These are phyloP conservation scores for Chaetomium strumarium DNA, from an alignment of 2,329 filamentous ascomycete genomes.

Conservation along the genomic window DNA sequence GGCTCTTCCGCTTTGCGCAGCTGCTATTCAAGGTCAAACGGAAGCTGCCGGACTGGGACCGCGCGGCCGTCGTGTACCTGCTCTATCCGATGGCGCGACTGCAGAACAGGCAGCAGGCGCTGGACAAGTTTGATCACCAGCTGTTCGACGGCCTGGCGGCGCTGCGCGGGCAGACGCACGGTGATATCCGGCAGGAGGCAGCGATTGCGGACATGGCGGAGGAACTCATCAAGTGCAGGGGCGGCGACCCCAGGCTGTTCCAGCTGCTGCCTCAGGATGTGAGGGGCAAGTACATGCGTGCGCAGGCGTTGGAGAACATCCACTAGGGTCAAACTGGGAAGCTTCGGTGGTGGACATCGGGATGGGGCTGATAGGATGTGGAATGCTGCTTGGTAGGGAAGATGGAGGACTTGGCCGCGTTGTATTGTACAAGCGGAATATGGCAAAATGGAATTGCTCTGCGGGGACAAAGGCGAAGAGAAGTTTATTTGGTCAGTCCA, in stretches of 20 bases:
- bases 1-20: conserved; percentile 46
- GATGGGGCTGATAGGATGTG: neutral
- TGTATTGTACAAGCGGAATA: too few relatives aligned
- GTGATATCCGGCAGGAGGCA: conserved; percentile 54
- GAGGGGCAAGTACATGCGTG: conserved; percentile 57
- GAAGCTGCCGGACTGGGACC: conserved; percentile 65
- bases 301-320: conserved; percentile 21
- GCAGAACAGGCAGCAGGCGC: conserved; percentile 31
- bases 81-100: conserved; percentile 49
- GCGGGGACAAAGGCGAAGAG: too few relatives aligned
- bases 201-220: conserved; percentile 78
- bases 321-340: conserved; percentile 1
- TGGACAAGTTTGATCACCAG: conserved; percentile 28
- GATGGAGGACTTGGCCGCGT: too few relatives aligned
- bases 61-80: conserved; percentile 74
- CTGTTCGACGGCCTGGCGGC: conserved; percentile 52
- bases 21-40: conserved; percentile 68
- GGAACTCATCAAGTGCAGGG: conserved; percentile 58
- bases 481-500: too few relatives aligned
- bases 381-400: neutral
- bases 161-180: conserved; percentile 51
- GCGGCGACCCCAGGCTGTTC: conserved; percentile 46
- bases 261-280: conserved; percentile 66
- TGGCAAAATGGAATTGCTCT: too few relatives aligned
- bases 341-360: neutral